Evolutionary conservation across 139 green algal genomes (phyloP).

Genomic region (Haematococcus lacustris): DNA sequence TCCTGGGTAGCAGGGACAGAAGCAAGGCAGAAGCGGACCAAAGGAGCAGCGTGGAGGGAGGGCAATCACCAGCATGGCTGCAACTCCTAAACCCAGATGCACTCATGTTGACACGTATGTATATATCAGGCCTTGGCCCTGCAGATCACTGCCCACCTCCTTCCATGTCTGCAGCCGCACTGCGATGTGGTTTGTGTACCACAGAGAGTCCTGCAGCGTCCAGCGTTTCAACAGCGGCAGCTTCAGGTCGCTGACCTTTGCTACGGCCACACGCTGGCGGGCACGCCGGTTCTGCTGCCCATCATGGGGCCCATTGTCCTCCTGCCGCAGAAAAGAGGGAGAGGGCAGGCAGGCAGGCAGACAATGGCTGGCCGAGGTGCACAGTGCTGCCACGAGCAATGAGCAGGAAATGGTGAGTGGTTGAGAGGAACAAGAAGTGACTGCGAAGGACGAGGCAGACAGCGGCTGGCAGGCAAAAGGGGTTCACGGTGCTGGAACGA

Average conservation of each 20-base stretch:
- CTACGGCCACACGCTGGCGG: conserved; percentile 15
- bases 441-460: too few relatives aligned
- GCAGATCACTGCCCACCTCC: too few relatives aligned
- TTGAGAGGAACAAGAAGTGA: neutral
- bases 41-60: too few relatives aligned
- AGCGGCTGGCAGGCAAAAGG: too few relatives aligned
- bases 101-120: too few relatives aligned
- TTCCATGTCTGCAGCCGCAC: conserved; percentile 71
- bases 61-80: too few relatives aligned
- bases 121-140: too few relatives aligned
- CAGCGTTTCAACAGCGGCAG: conserved; percentile 69
- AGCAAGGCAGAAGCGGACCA: too few relatives aligned
- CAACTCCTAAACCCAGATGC: too few relatives aligned
- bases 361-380: neutral
- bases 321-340: neutral
- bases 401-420: neutral
- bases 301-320: neutral
- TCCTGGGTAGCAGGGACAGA: too few relatives aligned
- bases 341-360: neutral
- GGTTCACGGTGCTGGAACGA: too few relatives aligned
- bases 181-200: conserved; percentile 73
- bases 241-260: conserved; percentile 18
- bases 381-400: neutral
- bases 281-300: neutral
- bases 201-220: conserved; percentile 78